Conservation (phyloP, 768 basidiomycete species). For the Psilocybe azurescens region DNA sequence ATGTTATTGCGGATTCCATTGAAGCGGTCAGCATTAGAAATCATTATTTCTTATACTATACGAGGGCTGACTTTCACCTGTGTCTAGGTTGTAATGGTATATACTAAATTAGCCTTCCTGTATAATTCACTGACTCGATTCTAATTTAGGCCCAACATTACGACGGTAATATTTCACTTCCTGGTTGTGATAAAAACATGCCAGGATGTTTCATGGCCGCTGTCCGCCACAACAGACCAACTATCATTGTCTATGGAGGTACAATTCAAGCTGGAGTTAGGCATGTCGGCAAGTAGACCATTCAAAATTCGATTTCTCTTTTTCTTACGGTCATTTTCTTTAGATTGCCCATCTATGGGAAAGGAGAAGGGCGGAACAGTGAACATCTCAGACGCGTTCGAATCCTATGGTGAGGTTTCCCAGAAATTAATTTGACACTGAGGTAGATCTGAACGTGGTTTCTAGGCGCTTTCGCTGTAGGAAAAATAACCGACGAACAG, state of each 20-base stretch:
- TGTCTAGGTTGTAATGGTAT: conserved; percentile 60
- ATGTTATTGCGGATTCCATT: conserved; percentile 89
- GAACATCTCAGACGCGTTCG: conserved; percentile 85
- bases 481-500: conserved; percentile 80
- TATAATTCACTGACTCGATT: background rate
- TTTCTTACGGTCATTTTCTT: background rate
- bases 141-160: conserved; percentile 77
- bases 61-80: conserved; percentile 7
- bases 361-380: conserved; percentile 80
- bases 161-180: conserved; percentile 85
- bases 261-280: conserved; percentile 81
- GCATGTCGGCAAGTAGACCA: conserved; percentile 55
- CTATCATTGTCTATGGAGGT: conserved; percentile 87
- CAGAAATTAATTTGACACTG: background rate
- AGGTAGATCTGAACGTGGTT: background rate
- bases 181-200: conserved; percentile 95
- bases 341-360: conserved; percentile 82
- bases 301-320: background rate
- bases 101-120: background rate
- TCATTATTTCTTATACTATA: background rate
- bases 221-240: conserved; percentile 85
- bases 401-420: conserved; percentile 67
- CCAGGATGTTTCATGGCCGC: conserved; percentile 89
- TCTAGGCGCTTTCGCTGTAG: conserved; percentile 75
- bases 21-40: conserved; percentile 64